A percentile compares a stretch with the other conserved stretches of the same genome.
These are phyloP conservation scores for Pleurotus djamor DNA, from an alignment of 768 basidiomycete species.

Conservation along the genomic window DNA sequence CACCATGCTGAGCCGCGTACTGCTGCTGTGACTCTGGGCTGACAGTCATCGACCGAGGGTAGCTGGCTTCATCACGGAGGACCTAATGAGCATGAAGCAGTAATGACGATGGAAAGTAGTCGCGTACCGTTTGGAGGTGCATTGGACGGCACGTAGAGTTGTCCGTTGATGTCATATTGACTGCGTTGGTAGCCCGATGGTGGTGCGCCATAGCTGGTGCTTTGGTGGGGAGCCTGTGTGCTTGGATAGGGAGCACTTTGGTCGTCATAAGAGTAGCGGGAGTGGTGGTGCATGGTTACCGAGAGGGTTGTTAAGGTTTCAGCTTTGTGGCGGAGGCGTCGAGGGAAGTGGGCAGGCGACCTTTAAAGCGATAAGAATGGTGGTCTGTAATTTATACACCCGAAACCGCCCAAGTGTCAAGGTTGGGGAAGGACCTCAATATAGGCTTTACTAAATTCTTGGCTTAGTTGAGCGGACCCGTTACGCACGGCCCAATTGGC, in stretches of 20 bases:
- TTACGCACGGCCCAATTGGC: constrained; percentile 6
- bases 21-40: constrained; percentile 6
- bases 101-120: too few species aligned
- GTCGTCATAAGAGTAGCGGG: constrained; percentile 43
- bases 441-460: constrained; percentile 6
- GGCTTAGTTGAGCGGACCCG: constrained; percentile 5
- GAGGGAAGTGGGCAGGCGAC: constrained; percentile 3
- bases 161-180: constrained; percentile 1
- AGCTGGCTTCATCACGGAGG: constrained; percentile 23
- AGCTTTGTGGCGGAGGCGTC: constrained; percentile 19
- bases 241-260: constrained; percentile 23
- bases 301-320: constrained; percentile 15
- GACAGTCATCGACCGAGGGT: constrained; percentile 19
- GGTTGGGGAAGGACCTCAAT: not conserved
- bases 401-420: constrained; percentile 40
- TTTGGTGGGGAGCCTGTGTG: constrained; percentile 6
- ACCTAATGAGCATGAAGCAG: constrained; percentile 10
- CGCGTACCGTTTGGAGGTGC: constrained; percentile 5
- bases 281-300: constrained; percentile 32
- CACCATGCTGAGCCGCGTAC: not conserved
- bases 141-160: constrained; percentile 5
- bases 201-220: constrained; percentile 1
- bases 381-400: constrained; percentile 10
- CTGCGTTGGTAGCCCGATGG: constrained; percentile 1
- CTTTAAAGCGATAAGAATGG: constrained; percentile 3